Conservation (phyloP, 345 rosid species). For the Aquilaria yunnanensis region DNA sequence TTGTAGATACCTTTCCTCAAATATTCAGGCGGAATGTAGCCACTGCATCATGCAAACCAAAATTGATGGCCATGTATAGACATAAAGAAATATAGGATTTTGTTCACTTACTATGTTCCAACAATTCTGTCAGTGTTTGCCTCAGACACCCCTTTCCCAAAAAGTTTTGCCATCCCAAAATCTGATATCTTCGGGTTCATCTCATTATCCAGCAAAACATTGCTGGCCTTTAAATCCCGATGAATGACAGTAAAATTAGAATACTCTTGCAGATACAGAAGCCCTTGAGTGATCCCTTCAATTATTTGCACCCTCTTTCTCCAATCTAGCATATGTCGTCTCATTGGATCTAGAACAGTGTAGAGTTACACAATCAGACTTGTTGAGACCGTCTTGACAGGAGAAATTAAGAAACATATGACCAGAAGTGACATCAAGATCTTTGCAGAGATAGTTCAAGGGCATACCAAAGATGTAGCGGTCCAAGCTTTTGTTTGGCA, state of each 20-base stretch:
- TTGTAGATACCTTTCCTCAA: neutral
- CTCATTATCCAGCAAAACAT: too few relatives aligned
- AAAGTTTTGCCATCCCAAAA: slow-evolving; percentile 7
- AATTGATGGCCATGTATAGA: neutral
- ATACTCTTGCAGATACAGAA: slow-evolving; percentile 25
- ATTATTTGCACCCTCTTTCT: too few relatives aligned
- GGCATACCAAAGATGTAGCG: slow-evolving; percentile 19
- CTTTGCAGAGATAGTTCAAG: too few relatives aligned
- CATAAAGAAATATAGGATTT: neutral
- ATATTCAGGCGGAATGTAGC: neutral
- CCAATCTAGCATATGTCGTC: neutral
- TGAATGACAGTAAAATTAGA: slow-evolving; percentile 15
- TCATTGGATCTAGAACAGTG: slow-evolving; percentile 11
- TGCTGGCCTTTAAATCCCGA: slow-evolving; percentile 5
- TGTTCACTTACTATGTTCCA: slow-evolving; percentile 10
- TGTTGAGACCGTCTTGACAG: neutral
- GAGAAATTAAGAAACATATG: neutral
- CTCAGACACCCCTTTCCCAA: neutral
- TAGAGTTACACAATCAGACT: too few relatives aligned
- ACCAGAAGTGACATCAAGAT: neutral
- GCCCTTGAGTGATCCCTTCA: slow-evolving; percentile 21
- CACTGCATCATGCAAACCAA: neutral
- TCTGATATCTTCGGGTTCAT: slow-evolving; percentile 7
- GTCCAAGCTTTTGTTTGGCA: slow-evolving; percentile 13
- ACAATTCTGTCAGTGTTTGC: slow-evolving; percentile 6